Evolutionary conservation across 2,329 filamentous ascomycete species (phyloP), one percentile per base, ranked within the genome.

Genomic region (Cladophialophora exuberans): DNA sequence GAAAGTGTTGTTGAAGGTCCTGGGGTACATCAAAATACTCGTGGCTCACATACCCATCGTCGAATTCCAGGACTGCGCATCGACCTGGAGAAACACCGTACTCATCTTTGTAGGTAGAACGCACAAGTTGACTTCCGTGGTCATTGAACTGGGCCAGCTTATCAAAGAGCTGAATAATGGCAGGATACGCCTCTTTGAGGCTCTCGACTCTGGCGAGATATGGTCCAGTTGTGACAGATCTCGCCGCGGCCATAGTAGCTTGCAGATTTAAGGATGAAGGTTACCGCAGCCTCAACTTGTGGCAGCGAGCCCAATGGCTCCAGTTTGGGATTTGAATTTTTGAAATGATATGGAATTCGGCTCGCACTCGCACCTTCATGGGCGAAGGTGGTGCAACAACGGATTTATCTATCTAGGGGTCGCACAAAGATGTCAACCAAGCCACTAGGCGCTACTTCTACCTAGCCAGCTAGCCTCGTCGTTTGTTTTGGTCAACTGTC

Each of bases 21-120:
- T 13, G 6, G 28, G 41, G 18, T 11, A 25, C 17, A 23, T 23
- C 3, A 7, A 44, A 28, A 7, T 26, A 18, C n/a, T 25, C 41
- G 17, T 44, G 41, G 3, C 15, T 23, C 9, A 44, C 41, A 17
- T n/a, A 4, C n/a, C 17, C 20, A 17, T 23, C 41, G 3, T 20
- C 28, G 41, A 44, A 44, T 17, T 44, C 41, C 4, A 44, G 41
- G 17, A 44, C 41, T 13, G 41, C 41, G 15, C 41, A 44, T n/a
- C 41, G 41, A 4, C 41, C 41, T 5, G 41, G 41, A 25, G 41
- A 25, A 17, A 20, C 26, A 10, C 23, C 41, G 26, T 44, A 44
- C 4, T 18, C 20, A 7, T 44, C 23, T 7, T 28, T 44, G 41
- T 44, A 44, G 4, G 41, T 18, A 26, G 41, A 44, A n/a, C 28